phyloP scores from a whole-genome alignment of 192 early-diverging fungal genomes.

The Linnemannia elongata region DNA sequence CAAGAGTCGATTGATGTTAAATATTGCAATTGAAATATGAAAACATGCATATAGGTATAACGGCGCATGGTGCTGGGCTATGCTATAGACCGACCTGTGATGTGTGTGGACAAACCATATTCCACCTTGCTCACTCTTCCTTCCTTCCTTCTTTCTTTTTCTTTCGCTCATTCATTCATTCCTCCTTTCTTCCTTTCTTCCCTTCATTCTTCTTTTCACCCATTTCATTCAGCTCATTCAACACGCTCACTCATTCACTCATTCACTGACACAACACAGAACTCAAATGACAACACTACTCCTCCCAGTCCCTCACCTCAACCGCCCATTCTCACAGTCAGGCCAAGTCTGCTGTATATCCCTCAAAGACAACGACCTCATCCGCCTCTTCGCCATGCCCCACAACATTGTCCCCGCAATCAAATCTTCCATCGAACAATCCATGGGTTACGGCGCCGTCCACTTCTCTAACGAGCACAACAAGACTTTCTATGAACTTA shows the following conservation, averaged over 20 bases:
- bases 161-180: not conserved
- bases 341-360: slow-evolving; percentile 2
- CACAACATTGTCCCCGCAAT: not conserved
- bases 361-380: not conserved
- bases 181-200: not conserved
- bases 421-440: not conserved
- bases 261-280: too few species aligned
- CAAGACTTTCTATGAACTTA: not conserved
- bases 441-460: not conserved
- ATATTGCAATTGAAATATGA: too few species aligned
- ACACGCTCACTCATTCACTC: too few species aligned
- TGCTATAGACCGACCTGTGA: too few species aligned
- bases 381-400: not conserved
- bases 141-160: not conserved
- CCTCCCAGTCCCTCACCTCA: not conserved
- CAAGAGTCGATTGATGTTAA: too few species aligned
- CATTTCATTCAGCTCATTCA: not conserved
- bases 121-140: too few species aligned
- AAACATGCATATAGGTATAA: too few species aligned
- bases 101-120: too few species aligned
- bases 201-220: not conserved
- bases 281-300: not conserved
- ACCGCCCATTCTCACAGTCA: not conserved
- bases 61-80: not conserved
- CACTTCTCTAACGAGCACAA: not conserved